Conservation (phyloP, 495 filamentous ascomycete genomes). For the Aspergillus conjunctus region DNA sequence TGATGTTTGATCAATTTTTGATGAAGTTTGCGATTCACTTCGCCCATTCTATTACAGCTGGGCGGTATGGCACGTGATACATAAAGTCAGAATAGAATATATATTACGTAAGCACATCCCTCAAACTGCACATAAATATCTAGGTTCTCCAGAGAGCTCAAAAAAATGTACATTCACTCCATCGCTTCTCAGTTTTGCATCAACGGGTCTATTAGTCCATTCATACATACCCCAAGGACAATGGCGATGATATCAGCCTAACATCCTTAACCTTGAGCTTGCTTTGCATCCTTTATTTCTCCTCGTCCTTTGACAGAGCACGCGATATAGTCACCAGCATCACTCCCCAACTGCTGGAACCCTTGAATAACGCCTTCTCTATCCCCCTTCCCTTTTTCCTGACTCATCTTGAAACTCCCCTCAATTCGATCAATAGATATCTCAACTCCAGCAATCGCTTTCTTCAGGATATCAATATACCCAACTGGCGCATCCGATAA, state of each 20-base stretch:
- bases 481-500: slow-evolving; percentile 49
- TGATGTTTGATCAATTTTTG: background rate
- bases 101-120: background rate
- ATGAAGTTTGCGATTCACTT: background rate
- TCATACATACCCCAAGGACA: no score
- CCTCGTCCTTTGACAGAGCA: slow-evolving; percentile 42
- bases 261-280: background rate
- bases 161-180: no score
- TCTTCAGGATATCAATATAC: slow-evolving; percentile 51
- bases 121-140: background rate
- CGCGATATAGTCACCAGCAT: slow-evolving; percentile 40
- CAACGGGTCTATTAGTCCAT: no score
- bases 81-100: no score
- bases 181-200: no score
- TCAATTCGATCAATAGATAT: slow-evolving; percentile 46
- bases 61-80: slow-evolving; percentile 13
- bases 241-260: no score
- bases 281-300: background rate
- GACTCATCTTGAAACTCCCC: slow-evolving; percentile 60
- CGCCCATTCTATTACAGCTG: slow-evolving; percentile 4
- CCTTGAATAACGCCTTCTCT: slow-evolving; percentile 49
- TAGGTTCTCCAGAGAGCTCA: no score
- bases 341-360: slow-evolving; percentile 44
- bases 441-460: slow-evolving; percentile 55
- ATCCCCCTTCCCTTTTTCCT: slow-evolving; percentile 52